Evolutionary conservation across 2,329 filamentous ascomycete species (phyloP).

Genomic region (Alternaria sp.): DNA sequence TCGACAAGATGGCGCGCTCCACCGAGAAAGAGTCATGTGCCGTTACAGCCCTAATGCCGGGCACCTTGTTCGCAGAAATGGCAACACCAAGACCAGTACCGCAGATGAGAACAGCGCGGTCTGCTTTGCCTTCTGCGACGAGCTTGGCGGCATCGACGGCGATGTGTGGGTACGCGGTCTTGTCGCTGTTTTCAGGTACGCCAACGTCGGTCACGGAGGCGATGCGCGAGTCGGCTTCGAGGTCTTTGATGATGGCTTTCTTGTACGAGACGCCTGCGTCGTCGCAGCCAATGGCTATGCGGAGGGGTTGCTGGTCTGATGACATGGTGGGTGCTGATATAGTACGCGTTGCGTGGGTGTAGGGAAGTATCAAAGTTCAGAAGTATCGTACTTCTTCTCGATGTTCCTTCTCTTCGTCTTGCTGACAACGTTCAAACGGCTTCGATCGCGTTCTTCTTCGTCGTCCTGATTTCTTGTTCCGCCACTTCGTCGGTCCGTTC

Average conservation of each 20-base stretch:
- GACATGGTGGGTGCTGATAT: slow-evolving; percentile 9
- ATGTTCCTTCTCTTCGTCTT: slow-evolving; percentile 20
- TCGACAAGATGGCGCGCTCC: slow-evolving; percentile 79
- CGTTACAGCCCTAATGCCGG: slow-evolving; percentile 83
- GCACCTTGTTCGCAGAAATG: slow-evolving; percentile 88
- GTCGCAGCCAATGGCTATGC: slow-evolving; percentile 69
- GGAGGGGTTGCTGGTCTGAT: slow-evolving; percentile 47
- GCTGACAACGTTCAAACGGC: slow-evolving; percentile 13
- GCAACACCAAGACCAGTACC: slow-evolving; percentile 87
- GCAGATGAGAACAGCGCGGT: slow-evolving; percentile 82
- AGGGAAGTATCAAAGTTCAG: slow-evolving; percentile 29
- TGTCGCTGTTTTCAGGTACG: slow-evolving; percentile 69
- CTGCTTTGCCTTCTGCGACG: slow-evolving; percentile 68
- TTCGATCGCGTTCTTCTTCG: slow-evolving; percentile 1
- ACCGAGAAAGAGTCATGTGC: slow-evolving; percentile 87
- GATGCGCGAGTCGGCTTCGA: slow-evolving; percentile 72
- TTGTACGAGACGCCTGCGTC: slow-evolving; percentile 82
- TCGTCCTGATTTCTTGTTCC: slow-evolving; percentile 6
- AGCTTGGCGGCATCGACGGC: slow-evolving; percentile 75
- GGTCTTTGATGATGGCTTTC: slow-evolving; percentile 74
- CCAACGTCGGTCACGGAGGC: slow-evolving; percentile 75
- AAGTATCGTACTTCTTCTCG: slow-evolving; percentile 42
- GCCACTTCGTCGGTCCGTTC: slow-evolving; percentile 7
- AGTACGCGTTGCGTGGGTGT: not conserved
- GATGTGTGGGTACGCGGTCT: slow-evolving; percentile 81